Evolutionary conservation across 2,329 filamentous ascomycete species (phyloP).

Genomic region (Coniochaeta sp.): DNA sequence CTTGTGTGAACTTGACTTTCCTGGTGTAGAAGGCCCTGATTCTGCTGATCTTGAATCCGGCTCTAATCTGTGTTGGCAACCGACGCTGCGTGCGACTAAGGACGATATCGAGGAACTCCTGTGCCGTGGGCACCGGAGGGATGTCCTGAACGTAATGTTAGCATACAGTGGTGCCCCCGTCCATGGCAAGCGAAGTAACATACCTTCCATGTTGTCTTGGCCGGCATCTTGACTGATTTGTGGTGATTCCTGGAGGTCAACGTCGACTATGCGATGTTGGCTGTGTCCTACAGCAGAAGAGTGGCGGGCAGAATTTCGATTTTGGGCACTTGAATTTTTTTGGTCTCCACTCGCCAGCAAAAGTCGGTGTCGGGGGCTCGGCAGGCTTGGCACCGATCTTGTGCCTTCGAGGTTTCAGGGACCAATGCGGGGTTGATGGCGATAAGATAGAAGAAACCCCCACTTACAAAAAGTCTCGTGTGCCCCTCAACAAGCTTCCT

Average conservation of each 20-base stretch:
- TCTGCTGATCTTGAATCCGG: slow-evolving; percentile 87
- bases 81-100: slow-evolving; percentile 88
- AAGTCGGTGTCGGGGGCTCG: neutral
- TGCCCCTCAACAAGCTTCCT: neutral
- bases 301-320: slow-evolving; percentile 1
- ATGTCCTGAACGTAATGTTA: slow-evolving; percentile 12
- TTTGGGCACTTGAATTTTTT: neutral
- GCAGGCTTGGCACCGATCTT: neutral
- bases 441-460: neutral
- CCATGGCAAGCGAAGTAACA: neutral
- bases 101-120: slow-evolving; percentile 97
- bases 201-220: slow-evolving; percentile 17
- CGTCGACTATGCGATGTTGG: slow-evolving; percentile 1
- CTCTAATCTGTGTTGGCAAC: slow-evolving; percentile 85
- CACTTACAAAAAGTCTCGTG: neutral
- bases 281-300: neutral
- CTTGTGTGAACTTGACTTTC: slow-evolving; percentile 97
- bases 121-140: slow-evolving; percentile 33
- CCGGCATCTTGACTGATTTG: slow-evolving; percentile 10
- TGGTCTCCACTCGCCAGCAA: neutral
- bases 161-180: neutral
- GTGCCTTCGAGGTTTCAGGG: neutral
- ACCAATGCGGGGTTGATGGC: neutral
- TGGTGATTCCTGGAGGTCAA: neutral
- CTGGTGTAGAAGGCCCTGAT: slow-evolving; percentile 91